Evolutionary conservation across 305 asterid genomes (phyloP), one percentile per base, ranked within the genome.

Genomic region (Caryopteris hybrid): DNA sequence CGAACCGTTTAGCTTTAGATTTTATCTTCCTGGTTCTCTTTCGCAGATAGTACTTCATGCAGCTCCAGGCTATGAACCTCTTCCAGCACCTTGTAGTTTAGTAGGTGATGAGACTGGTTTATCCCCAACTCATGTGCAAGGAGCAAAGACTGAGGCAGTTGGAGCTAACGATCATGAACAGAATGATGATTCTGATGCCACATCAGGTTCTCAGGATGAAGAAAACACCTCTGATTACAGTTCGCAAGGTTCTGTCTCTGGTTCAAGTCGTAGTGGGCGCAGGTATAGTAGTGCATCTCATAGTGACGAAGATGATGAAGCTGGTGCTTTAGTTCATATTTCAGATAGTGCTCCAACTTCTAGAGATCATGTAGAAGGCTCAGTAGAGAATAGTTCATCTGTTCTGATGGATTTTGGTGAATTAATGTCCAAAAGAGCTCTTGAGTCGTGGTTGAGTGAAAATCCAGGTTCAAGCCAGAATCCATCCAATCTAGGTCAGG

Each of bases 31-130:
- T 43, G 99, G 99, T 58, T 87, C 99, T 78, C 96, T 94, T 74
- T 94, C 99, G 16, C 99, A 89, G 83, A 84, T 94, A 64, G 96
- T 94, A 54, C 91, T 94, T 80, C 99, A 94, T 70, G 99, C 99
- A 71, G 99, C 99, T 84, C 98, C 99, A 18, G 96, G 99, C 72
- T 94, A 94, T 61, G 98, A 89, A 83, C 97, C 96, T 79, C 96
- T 94, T 58, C 99, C 99, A 71, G 84, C 79, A 76, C 99, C 99
- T 47, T 79, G 85, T 74, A 89, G 99, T 81, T 73, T 89, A 55
- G 75, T 61, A 43, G 84, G 60, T 74, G 79, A 81, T 68, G 90
- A 76, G 68, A 69, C 74, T 22, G 60, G 68, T 63, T 51, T 39
- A 51, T 56, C 73, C 61, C 72, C 76, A 53, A 74, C 61, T 74